These are phyloP conservation scores for Colletotrichum tamarilloi DNA, from an alignment of 2,329 filamentous ascomycete genomes.

Conservation along the genomic window DNA sequence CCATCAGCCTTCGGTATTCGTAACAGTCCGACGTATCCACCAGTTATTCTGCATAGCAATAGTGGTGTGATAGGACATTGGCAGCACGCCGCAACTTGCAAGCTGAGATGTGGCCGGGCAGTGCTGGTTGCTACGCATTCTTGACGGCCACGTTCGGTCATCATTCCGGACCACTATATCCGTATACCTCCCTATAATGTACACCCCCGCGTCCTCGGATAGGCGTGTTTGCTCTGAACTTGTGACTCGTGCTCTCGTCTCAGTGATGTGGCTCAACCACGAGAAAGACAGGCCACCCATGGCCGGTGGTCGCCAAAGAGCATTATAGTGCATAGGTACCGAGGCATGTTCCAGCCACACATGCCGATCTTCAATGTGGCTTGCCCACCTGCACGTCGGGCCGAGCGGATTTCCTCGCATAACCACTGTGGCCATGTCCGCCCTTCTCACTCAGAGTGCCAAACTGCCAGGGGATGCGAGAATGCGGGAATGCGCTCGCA, in stretches of 20 bases:
- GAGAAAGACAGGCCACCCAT: neutral
- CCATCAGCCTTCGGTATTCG: too few relatives aligned
- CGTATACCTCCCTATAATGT: neutral
- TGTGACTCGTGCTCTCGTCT: neutral
- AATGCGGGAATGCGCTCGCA: neutral
- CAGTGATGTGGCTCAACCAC: neutral
- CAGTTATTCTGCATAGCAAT: neutral
- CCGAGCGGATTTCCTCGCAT: conserved; percentile 13
- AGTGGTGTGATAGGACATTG: neutral
- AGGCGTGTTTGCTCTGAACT: neutral
- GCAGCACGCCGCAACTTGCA: neutral
- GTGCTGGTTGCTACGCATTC: neutral
- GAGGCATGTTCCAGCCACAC: conserved; percentile 9
- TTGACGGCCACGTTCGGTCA: neutral
- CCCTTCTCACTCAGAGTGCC: neutral
- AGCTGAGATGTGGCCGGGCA: neutral
- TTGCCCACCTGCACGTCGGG: neutral
- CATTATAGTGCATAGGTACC: neutral
- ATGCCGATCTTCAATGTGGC: neutral
- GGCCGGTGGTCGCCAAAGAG: neutral
- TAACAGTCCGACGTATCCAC: neutral
- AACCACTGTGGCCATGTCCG: neutral
- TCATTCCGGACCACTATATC: neutral
- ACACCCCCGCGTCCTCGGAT: neutral
- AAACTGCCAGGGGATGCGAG: too few relatives aligned